phyloP scores from a whole-genome alignment of 257 asterid genomes.

The Apocynum venetum region DNA sequence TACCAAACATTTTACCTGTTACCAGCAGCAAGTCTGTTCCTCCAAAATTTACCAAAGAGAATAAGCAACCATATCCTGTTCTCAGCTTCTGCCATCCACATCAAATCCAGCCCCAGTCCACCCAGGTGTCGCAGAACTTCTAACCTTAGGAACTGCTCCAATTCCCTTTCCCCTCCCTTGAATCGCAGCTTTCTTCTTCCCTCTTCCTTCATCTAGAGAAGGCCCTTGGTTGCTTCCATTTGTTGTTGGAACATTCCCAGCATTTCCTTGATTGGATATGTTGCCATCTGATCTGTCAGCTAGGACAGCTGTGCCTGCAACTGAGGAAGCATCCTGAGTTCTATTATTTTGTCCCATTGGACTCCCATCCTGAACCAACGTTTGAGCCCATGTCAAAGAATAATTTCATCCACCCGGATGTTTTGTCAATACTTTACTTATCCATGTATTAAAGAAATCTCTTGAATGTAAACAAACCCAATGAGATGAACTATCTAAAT shows the following conservation, averaged over 20 bases:
- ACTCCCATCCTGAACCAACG: constrained; percentile 43
- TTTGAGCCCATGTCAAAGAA: constrained; percentile 7
- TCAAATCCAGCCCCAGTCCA: constrained; percentile 96
- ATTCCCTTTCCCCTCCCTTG: constrained; percentile 75
- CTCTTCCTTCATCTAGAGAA: constrained; percentile 51
- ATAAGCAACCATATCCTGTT: constrained; percentile 17
- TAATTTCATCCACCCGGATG: not conserved
- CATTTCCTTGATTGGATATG: constrained; percentile 28
- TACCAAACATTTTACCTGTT: constrained; percentile 14
- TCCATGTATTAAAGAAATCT: not conserved
- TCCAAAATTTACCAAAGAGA: constrained; percentile 1
- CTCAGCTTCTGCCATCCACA: constrained; percentile 69
- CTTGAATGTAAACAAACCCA: not conserved
- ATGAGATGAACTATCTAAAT: not conserved
- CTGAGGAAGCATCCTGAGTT: constrained; percentile 36
- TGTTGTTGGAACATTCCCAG: constrained; percentile 25
- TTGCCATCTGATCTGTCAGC: constrained; percentile 29
- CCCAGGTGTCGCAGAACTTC: constrained; percentile 60
- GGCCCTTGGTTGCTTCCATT: constrained; percentile 45
- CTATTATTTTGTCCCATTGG: constrained; percentile 29
- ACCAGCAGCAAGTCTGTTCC: not conserved
- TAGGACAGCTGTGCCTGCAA: constrained; percentile 36
- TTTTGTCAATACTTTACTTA: not conserved
- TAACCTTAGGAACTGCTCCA: constrained; percentile 71
- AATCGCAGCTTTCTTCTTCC: constrained; percentile 48